Conservation (phyloP, 164 flowering plant genomes). For the Aristolochia contorta region DNA sequence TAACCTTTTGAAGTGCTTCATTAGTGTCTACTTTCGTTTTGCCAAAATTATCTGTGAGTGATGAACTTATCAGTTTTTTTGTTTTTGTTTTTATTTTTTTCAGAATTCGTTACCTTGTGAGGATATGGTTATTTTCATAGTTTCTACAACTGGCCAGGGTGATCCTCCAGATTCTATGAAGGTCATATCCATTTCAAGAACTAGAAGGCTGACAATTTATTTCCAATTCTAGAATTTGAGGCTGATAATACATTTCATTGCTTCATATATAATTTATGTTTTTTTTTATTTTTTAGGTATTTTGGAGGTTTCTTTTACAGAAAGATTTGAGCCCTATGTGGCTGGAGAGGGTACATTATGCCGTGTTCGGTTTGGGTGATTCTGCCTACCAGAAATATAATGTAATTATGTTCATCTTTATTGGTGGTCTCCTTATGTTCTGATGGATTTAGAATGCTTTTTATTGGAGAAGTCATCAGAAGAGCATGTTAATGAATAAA, state of each 20-base stretch:
- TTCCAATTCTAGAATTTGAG: background rate
- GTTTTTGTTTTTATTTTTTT: too few species aligned
- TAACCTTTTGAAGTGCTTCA: too few species aligned
- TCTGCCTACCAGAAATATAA: conserved; percentile 93
- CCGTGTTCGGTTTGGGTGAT: conserved; percentile 96
- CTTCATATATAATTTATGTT: background rate
- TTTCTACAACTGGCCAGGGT: conserved; percentile 95
- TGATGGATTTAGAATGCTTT: too few species aligned
- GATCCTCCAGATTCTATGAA: conserved; percentile 83
- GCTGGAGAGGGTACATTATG: conserved; percentile 68
- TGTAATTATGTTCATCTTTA: conserved; percentile 27
- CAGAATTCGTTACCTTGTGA: conserved; percentile 46
- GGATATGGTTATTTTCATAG: conserved; percentile 59
- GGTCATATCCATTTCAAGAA: conserved; percentile 29
- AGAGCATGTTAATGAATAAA: too few species aligned
- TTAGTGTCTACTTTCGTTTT: too few species aligned
- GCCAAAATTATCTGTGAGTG: too few species aligned
- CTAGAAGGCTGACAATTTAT: background rate
- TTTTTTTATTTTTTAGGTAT: conserved; percentile 32
- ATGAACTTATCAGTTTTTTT: background rate
- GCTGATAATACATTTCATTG: background rate
- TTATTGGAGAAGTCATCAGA: too few species aligned
- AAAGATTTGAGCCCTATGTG: conserved; percentile 47
- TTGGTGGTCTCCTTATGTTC: too few species aligned
- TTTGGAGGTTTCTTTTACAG: conserved; percentile 83